Base-by-base conservation (phyloP, 2,329 filamentous ascomycete genomes). In the Pochonia chlamydosporia region DNA sequence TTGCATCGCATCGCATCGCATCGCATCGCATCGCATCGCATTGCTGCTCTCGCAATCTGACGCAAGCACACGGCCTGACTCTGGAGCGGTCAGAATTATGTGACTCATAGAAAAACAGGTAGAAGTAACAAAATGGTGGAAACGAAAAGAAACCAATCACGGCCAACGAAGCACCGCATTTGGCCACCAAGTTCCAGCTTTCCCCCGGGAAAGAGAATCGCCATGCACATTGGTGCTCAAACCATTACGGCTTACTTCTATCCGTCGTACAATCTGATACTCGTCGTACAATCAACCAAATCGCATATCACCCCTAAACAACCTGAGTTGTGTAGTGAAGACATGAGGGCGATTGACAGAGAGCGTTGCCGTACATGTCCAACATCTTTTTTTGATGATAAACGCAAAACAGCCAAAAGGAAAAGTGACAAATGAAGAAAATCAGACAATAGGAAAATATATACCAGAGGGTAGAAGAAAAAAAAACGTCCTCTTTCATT, bases 401-500 rank as follows among this genome's bases (percentile, higher is more conserved):
- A 18, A 39, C 20, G 20, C 5, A 23, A 39, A 39, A 5, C 6
- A 7, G 33, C 9, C 7, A 23, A 2, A 23, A 39, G 13, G 20
- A 35, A 13, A 33, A 14, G 28, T 9, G 16, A n/a, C 4, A 40
- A 21, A 35, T 7, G 33, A 5, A 24, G 31, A 33, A 36, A 30
- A 23, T 24, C 35, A 39, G 30, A n/a, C n/a, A n/a, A n/a, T n/a
- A n/a, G n/a, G n/a, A n/a, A n/a, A n/a, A n/a, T n/a, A n/a, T n/a
- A n/a, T n/a, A n/a, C n/a, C n/a, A n/a, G n/a, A n/a, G n/a, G n/a
- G n/a, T n/a, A 33, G 30, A 43, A 51, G 46, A 50, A 56, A 50
- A 48, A 49, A 40, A 50, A 45, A 52, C 49, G 54, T 56, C 52
- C 47, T 56, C 52, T 53, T 53, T 47, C 46, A 54, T 49, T 56